Conservation (phyloP, 2,329 filamentous ascomycete species). For the Malbranchea cinnamomea region DNA sequence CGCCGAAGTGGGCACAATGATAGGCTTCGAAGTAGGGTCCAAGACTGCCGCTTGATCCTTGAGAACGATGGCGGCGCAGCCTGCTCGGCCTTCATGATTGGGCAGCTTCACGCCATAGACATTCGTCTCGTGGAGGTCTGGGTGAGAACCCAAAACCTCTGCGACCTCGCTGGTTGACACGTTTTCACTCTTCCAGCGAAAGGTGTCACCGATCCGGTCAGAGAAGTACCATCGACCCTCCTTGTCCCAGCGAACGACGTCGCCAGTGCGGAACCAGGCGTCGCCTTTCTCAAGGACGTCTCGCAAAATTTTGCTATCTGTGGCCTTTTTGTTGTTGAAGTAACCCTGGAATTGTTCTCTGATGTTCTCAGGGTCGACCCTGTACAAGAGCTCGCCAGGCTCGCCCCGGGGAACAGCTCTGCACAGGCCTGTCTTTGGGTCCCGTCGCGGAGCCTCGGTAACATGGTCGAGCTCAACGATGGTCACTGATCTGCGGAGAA, state of each 20-base stretch:
- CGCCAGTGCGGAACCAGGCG: constrained; percentile 72
- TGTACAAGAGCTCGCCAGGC: constrained; percentile 60
- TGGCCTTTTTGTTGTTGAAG: constrained; percentile 57
- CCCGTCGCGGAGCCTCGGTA: constrained; percentile 51
- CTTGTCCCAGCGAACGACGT: constrained; percentile 54
- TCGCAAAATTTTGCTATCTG: constrained; percentile 56
- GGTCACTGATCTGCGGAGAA: constrained; percentile 38
- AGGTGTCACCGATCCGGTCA: constrained; percentile 46
- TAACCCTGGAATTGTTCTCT: constrained; percentile 64
- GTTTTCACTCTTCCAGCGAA: constrained; percentile 57
- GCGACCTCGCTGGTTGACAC: constrained; percentile 70
- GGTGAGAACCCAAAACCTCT: constrained; percentile 54
- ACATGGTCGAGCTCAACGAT: constrained; percentile 59
- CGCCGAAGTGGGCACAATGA: constrained; percentile 23
- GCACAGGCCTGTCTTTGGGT: constrained; percentile 56
- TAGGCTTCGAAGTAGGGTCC: no score
- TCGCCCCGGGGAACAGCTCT: constrained; percentile 42
- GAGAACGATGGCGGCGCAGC: constrained; percentile 59
- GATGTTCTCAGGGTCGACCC: constrained; percentile 51
- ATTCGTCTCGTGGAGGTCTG: constrained; percentile 59
- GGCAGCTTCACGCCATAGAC: constrained; percentile 73
- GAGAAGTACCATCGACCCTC: constrained; percentile 66
- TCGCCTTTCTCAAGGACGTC: constrained; percentile 63
- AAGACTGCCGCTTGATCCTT: constrained; percentile 20
- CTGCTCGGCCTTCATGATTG: constrained; percentile 68